These are phyloP conservation scores for Exophiala sp. DNA, from an alignment of 2,329 filamentous ascomycete species.

Conservation along the genomic window DNA sequence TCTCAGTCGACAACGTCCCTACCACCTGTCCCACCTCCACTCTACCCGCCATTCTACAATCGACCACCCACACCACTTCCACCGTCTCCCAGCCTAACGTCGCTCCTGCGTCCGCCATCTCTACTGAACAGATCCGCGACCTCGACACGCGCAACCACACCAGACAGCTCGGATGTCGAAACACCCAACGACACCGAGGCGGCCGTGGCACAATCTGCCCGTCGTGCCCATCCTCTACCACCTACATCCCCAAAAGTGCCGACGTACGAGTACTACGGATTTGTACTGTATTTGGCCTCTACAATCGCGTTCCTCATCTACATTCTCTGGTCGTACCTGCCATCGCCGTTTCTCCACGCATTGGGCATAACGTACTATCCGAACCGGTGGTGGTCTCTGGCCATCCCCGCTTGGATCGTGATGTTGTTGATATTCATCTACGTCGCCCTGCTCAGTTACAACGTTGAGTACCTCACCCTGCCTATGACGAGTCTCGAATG, in stretches of 20 bases:
- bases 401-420: constrained; percentile 84
- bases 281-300: constrained; percentile 90
- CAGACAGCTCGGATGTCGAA: constrained; percentile 87
- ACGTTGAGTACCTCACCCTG: constrained; percentile 82
- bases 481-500: constrained; percentile 78
- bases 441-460: constrained; percentile 85
- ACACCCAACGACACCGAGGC: constrained; percentile 58
- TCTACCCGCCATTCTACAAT: constrained; percentile 93
- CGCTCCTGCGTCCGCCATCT: constrained; percentile 71
- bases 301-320: constrained; percentile 73
- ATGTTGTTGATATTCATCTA: constrained; percentile 90
- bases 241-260: constrained; percentile 88
- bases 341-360: constrained; percentile 84
- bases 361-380: constrained; percentile 96
- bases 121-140: constrained; percentile 43
- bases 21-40: constrained; percentile 42
- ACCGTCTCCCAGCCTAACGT: constrained; percentile 87
- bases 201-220: constrained; percentile 58
- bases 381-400: constrained; percentile 95
- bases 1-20: constrained; percentile 26
- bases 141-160: constrained; percentile 86
- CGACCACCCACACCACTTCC: constrained; percentile 92
- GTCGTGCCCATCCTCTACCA: constrained; percentile 63
- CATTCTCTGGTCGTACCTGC: constrained; percentile 82
- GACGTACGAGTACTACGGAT: constrained; percentile 99